Evolutionary conservation across 2,329 filamentous ascomycete genomes (phyloP).

Genomic region (Alternaria hordeiaustralica): DNA sequence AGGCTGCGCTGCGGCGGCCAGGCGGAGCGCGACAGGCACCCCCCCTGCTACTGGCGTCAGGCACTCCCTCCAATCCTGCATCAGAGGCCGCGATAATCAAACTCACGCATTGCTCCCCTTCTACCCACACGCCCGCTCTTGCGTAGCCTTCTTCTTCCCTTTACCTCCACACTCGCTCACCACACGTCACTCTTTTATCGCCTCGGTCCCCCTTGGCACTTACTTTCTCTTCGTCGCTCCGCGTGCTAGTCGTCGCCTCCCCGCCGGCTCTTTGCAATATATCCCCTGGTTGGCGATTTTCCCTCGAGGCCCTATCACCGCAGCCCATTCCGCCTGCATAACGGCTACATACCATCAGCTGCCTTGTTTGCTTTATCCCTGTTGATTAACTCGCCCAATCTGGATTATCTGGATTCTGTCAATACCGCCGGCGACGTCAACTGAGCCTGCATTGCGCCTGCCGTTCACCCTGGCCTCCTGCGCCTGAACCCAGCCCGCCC

Average conservation of each 20-base stretch:
- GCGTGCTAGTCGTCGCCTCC: conserved; percentile 28
- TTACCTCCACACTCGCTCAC: conserved; percentile 12
- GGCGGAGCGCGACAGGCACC: conserved; percentile 6
- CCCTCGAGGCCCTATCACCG: conserved; percentile 27
- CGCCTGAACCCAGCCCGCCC: conserved; percentile 31
- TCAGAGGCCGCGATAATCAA: conserved; percentile 29
- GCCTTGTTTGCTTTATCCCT: conserved; percentile 36
- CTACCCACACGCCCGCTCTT: conserved; percentile 26
- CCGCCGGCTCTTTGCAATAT: conserved; percentile 36
- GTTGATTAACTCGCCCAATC: conserved; percentile 41
- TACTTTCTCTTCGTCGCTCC: conserved; percentile 28
- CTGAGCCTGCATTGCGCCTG: conserved; percentile 27
- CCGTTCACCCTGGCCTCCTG: conserved; percentile 24
- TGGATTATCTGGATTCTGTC: conserved; percentile 34
- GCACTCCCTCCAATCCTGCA: conserved; percentile 25
- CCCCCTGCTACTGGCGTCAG: conserved; percentile 15
- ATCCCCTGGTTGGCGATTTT: conserved; percentile 39
- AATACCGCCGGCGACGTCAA: conserved; percentile 26
- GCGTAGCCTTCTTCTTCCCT: conserved; percentile 6
- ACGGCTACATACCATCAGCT: conserved; percentile 35
- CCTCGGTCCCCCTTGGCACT: conserved; percentile 26
- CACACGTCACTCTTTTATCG: conserved; percentile 23
- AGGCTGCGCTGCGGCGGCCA: conserved; percentile 18
- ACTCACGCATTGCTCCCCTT: conserved; percentile 26
- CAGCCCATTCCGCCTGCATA: conserved; percentile 31